phyloP scores from a whole-genome alignment of 148 eudicot genomes.

The Rhododendron mucronatum region DNA sequence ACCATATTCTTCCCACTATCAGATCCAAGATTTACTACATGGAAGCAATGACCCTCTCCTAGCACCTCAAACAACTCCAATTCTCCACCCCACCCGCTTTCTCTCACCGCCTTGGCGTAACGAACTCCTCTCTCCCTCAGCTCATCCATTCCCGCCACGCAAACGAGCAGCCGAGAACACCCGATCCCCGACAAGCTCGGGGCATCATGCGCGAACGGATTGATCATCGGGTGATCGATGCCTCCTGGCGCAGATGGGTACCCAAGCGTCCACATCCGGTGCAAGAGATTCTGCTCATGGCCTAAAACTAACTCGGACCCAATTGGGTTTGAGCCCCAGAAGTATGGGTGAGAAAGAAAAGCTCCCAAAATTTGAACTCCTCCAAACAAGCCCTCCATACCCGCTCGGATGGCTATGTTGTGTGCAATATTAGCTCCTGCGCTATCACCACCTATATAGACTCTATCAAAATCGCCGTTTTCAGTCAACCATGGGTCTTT shows the following conservation, averaged over 20 bases:
- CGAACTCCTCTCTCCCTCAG: slow-evolving; percentile 20
- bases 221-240: slow-evolving; percentile 30
- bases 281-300: neutral
- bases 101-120: slow-evolving; percentile 25
- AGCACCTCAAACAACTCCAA: slow-evolving; percentile 32
- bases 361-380: slow-evolving; percentile 17
- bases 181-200: slow-evolving; percentile 26
- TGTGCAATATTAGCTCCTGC: slow-evolving; percentile 59
- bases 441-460: slow-evolving; percentile 54
- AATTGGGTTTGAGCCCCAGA: slow-evolving; percentile 24
- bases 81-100: slow-evolving; percentile 38
- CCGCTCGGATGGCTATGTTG: slow-evolving; percentile 40
- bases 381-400: slow-evolving; percentile 7
- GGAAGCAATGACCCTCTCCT: slow-evolving; percentile 38
- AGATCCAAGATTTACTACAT: slow-evolving; percentile 22
- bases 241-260: slow-evolving; percentile 28
- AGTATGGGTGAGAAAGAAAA: slow-evolving; percentile 24
- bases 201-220: slow-evolving; percentile 33
- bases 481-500: slow-evolving; percentile 41
- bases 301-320: slow-evolving; percentile 16
- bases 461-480: slow-evolving; percentile 27
- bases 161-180: slow-evolving; percentile 38
- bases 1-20: slow-evolving; percentile 35
- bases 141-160: slow-evolving; percentile 41
- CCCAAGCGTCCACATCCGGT: slow-evolving; percentile 42